Percentiles rank a stretch among this genome's conserved stretches.
These are phyloP conservation scores for Polygonum maritimum DNA, from an alignment of 148 eudicot species.

Conservation along the genomic window DNA sequence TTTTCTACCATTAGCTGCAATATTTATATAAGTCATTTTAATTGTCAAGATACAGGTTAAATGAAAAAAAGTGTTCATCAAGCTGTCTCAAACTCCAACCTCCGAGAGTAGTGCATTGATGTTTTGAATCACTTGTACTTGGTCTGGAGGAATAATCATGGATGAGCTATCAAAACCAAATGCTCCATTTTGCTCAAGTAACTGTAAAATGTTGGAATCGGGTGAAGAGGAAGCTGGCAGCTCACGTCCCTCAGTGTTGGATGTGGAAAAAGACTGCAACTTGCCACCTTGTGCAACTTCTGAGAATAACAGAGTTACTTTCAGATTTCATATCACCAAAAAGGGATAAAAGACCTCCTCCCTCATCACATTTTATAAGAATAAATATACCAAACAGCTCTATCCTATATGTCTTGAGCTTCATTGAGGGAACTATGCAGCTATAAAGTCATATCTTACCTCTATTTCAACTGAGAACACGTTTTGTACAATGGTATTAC, in stretches of 20 bases:
- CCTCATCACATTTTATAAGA: neutral
- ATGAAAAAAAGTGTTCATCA: neutral
- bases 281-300: conserved; percentile 14
- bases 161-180: conserved; percentile 40
- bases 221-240: conserved; percentile 17
- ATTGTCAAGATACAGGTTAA: neutral
- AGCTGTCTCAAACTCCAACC: conserved; percentile 29
- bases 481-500: neutral
- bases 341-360: neutral
- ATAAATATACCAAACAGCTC: neutral
- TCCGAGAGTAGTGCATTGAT: conserved; percentile 69
- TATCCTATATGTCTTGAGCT: neutral
- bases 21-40: neutral
- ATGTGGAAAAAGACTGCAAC: conserved; percentile 11
- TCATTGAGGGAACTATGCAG: neutral
- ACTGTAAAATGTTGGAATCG: conserved; percentile 23
- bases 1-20: conserved; percentile 76
- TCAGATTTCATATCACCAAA: neutral
- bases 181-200: conserved; percentile 28
- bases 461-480: neutral
- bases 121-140: conserved; percentile 62
- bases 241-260: conserved; percentile 18
- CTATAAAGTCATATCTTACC: neutral
- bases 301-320: conserved; percentile 1
- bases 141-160: conserved; percentile 69